Evolutionary conservation across 2,329 filamentous ascomycete species (phyloP).

Genomic region (Elsinoe perseae): DNA sequence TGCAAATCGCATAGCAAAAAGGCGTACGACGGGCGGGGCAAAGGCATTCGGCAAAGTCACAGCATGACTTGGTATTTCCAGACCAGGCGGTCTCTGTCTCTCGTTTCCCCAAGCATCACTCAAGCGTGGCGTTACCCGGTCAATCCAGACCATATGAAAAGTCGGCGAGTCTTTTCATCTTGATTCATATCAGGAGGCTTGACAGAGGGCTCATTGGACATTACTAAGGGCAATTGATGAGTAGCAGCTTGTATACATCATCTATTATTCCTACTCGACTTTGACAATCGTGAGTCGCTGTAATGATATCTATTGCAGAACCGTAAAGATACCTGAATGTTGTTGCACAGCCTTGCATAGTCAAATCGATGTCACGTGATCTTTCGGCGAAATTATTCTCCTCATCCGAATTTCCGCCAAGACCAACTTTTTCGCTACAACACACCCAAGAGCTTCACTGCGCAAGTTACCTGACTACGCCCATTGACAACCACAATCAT

Average conservation of each 20-base stretch:
- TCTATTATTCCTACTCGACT: not conserved
- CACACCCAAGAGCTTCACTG: not conserved
- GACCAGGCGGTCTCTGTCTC: conserved; percentile 10
- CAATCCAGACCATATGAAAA: conserved; percentile 3
- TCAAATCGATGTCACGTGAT: not conserved
- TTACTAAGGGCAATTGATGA: conserved; percentile 3
- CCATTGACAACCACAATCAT: conserved; percentile 43
- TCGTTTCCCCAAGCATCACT: conserved; percentile 8
- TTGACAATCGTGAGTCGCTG: not conserved
- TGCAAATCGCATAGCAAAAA: conserved; percentile 12
- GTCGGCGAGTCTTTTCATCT: conserved; percentile 11
- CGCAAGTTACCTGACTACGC: not conserved
- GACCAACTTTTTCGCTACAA: conserved; percentile 7
- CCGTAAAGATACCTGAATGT: no score
- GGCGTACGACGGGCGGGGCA: not conserved
- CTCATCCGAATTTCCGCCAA: conserved; percentile 1
- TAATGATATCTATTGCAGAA: no score
- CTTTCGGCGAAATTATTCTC: conserved; percentile 4
- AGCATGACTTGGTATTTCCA: conserved; percentile 1
- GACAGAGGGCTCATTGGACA: conserved; percentile 2
- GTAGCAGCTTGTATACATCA: not conserved
- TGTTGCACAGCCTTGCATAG: not conserved
- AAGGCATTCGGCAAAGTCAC: conserved; percentile 10
- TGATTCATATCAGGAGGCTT: not conserved
- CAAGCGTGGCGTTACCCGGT: conserved; percentile 8